These are phyloP conservation scores for Botrytis squamosa DNA, from an alignment of 2,329 filamentous ascomycete genomes.

Conservation along the genomic window DNA sequence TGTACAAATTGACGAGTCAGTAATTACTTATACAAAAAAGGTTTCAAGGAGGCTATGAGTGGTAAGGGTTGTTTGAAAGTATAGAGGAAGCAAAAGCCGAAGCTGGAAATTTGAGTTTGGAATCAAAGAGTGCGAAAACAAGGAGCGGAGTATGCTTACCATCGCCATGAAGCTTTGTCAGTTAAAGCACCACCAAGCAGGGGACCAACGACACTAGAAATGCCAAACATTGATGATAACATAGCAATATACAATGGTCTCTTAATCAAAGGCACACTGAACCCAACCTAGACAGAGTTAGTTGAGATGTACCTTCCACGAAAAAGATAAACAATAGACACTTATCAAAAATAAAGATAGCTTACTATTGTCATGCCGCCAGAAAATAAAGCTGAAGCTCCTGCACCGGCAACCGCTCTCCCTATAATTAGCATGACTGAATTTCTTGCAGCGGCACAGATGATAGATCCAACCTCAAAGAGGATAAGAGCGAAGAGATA, in stretches of 20 bases:
- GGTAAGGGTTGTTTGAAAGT: not conserved
- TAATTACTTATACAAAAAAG: not conserved
- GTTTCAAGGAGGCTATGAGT: not conserved
- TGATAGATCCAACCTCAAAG: constrained; percentile 41
- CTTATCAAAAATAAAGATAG: not conserved
- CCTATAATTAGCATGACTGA: constrained; percentile 41
- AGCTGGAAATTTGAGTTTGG: not conserved
- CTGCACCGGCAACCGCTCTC: constrained; percentile 40
- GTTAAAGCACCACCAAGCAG: constrained; percentile 43
- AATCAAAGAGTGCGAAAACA: not conserved
- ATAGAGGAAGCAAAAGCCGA: not conserved
- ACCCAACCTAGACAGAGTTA: constrained; percentile 38
- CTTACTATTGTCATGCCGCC: constrained; percentile 31
- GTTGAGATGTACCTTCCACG: constrained; percentile 26
- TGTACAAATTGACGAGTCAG: not conserved
- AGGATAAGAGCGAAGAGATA: constrained; percentile 38
- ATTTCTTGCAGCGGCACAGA: constrained; percentile 40
- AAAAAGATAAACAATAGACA: not conserved
- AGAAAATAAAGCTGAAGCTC: constrained; percentile 39
- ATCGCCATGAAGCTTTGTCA: constrained; percentile 43
- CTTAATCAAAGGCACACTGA: constrained; percentile 40
- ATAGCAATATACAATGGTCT: constrained; percentile 39
- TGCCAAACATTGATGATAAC: constrained; percentile 39
- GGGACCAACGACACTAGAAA: constrained; percentile 40
- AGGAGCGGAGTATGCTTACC: constrained; percentile 24